Percentiles rank a stretch among this genome's conserved stretches.
Conservation (phyloP, 169 alveolate genomes). For the Blepharisma undulans region DNA sequence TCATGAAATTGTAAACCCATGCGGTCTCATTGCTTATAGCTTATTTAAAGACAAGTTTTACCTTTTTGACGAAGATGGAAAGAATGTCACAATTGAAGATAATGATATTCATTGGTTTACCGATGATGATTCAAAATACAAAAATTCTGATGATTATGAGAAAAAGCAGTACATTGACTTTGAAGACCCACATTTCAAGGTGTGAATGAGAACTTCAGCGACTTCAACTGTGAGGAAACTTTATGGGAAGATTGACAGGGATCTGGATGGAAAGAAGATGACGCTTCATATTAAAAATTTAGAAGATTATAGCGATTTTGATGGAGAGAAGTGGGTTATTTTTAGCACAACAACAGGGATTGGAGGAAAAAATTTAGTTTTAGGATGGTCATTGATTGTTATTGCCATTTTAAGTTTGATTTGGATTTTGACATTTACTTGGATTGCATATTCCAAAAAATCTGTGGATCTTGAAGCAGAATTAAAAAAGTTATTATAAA, state of each 20-base stretch:
- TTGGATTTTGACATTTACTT: neutral
- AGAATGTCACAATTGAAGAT: slow-evolving; percentile 44
- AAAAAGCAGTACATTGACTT: slow-evolving; percentile 70
- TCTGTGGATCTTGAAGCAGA: neutral
- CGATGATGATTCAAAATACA: slow-evolving; percentile 59
- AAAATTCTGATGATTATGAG: slow-evolving; percentile 8
- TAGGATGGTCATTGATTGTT: neutral
- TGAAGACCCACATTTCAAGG: slow-evolving; percentile 82
- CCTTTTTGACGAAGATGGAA: slow-evolving; percentile 36
- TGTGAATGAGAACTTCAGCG: slow-evolving; percentile 89
- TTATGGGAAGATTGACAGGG: slow-evolving; percentile 79
- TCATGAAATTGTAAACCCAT: slow-evolving; percentile 60
- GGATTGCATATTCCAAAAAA: neutral
- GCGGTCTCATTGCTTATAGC: slow-evolving; percentile 77
- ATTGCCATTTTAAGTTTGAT: neutral
- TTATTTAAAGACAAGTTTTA: slow-evolving; percentile 42
- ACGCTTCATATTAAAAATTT: slow-evolving; percentile 49
- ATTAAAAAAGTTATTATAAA: neutral
- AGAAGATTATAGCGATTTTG: slow-evolving; percentile 69
- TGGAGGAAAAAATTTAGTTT: slow-evolving; percentile 81
- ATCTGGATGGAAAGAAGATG: slow-evolving; percentile 59
- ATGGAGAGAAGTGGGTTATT: slow-evolving; percentile 73
- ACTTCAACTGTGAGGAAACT: slow-evolving; percentile 80
- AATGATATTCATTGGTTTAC: slow-evolving; percentile 69
- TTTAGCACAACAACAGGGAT: slow-evolving; percentile 78